phyloP scores from a whole-genome alignment of 2,329 filamentous ascomycete genomes.

The Pseudocercospora macadamiae region DNA sequence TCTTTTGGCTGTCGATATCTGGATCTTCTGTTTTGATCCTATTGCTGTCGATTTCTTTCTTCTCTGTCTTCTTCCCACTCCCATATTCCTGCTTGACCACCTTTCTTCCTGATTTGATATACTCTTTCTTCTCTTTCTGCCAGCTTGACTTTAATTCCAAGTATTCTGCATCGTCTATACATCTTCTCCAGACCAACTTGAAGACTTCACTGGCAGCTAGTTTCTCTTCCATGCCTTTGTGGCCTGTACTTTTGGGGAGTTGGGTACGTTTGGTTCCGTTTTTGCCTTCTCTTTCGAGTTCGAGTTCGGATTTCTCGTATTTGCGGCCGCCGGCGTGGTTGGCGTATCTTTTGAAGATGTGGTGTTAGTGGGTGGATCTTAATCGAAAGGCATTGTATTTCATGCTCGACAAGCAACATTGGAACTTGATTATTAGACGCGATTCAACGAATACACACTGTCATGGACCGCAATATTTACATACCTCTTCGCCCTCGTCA shows the following conservation, averaged over 20 bases:
- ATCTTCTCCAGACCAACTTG: constrained; percentile 53
- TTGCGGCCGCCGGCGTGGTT: constrained; percentile 54
- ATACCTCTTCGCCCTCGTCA: constrained; percentile 58
- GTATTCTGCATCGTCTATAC: constrained; percentile 51
- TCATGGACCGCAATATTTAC: not conserved
- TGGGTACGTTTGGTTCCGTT: constrained; percentile 35
- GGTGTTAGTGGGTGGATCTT: not conserved
- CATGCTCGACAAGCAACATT: no score
- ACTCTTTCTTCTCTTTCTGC: constrained; percentile 51
- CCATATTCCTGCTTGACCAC: constrained; percentile 8
- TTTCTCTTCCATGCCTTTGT: constrained; percentile 56
- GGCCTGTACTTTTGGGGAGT: constrained; percentile 49
- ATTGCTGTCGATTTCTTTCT: constrained; percentile 13
- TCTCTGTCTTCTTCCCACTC: constrained; percentile 12
- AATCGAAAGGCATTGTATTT: not conserved
- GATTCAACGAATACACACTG: no score
- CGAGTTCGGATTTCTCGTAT: constrained; percentile 48
- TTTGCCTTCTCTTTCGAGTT: constrained; percentile 31
- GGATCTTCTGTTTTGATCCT: not conserved
- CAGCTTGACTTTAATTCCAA: constrained; percentile 50
- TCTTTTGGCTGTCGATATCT: not conserved
- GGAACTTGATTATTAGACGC: no score
- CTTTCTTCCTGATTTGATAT: constrained; percentile 35
- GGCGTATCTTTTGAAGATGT: constrained; percentile 19
- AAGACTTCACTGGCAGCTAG: constrained; percentile 54